Evolutionary conservation across 805 yeast species (phyloP), one percentile per base, ranked within the genome.

Genomic region (Myxozyma neglecta): DNA sequence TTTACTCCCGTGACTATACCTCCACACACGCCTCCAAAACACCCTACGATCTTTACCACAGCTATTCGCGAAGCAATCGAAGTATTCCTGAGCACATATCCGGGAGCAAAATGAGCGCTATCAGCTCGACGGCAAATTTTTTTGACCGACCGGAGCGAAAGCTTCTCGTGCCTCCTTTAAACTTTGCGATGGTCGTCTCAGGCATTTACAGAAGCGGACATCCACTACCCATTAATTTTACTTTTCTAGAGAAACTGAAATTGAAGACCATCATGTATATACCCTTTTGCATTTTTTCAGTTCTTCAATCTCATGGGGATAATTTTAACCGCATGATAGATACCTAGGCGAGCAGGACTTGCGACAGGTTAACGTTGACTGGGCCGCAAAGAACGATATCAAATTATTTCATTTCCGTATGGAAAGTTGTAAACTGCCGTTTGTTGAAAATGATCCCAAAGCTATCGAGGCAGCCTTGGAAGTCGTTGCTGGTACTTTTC

Each of bases 141-240:
- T 64, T 64, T 44, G 67, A 62, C 34, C 50, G 67, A 3, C 67
- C 68, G 2, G 68, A 63, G 34, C 50, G 35, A 35, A 68, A 62
- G 37, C 44, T 68, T 6, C 57, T 54, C 16, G 96, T 92, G 1
- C 99, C 99, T 4, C 99, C 99, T 0, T 79, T 94, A 68, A 92
- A 90, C 74, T 93, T 93, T 70, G 83, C 96, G 0, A 83, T 90
- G 24, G 97, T 94, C 1, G 97, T 89, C 62, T 91, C 90, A 60
- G 86, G 89, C 6, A 83, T 93, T 11, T 93, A 92, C 73, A 77
- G 99, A 18, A 87, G 96, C 1, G 99, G 99, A 1, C 96, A 92
- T 71, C 99, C 99, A 1, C 89, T 90, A 78, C 88, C 90, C 0
- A 82, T 85, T 65, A 93, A 91, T 75, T 90, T 85, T 70, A 83